These are phyloP conservation scores for Neospermospora avenae DNA, from an alignment of 2,329 filamentous ascomycete genomes.

Conservation along the genomic window DNA sequence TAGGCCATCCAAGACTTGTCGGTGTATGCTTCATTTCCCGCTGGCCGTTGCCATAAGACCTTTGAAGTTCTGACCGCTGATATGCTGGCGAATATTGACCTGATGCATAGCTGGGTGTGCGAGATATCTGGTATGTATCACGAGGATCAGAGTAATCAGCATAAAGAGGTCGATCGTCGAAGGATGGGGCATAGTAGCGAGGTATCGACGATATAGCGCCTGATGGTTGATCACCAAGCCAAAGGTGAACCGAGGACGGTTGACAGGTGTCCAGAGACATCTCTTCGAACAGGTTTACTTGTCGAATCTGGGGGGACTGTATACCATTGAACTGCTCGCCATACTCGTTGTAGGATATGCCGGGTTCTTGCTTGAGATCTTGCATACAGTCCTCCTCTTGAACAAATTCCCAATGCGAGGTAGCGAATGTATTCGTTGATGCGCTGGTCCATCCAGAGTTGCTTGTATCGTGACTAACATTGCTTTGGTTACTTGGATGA, in stretches of 20 bases:
- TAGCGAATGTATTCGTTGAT: background rate
- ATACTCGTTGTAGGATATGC: background rate
- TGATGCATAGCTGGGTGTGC: background rate
- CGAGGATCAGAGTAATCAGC: background rate
- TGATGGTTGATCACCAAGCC: background rate
- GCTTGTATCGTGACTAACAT: background rate
- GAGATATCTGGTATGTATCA: background rate
- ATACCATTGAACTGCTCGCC: background rate
- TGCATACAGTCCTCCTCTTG: background rate
- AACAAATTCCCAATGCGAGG: background rate
- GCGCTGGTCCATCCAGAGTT: background rate
- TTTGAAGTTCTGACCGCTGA: background rate
- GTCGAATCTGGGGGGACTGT: background rate
- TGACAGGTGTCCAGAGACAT: background rate
- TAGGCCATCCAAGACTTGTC: conserved; percentile 19
- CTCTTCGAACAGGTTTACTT: background rate
- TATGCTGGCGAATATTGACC: background rate
- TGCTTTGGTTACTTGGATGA: background rate
- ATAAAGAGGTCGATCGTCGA: background rate
- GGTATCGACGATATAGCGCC: background rate
- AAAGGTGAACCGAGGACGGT: background rate
- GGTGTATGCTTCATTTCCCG: conserved; percentile 13
- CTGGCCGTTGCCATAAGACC: background rate
- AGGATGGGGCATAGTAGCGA: background rate
- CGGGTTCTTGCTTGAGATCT: background rate